Evolutionary conservation across 1,139 yeast genomes (phyloP).

Genomic region (Taphrina confusa): DNA sequence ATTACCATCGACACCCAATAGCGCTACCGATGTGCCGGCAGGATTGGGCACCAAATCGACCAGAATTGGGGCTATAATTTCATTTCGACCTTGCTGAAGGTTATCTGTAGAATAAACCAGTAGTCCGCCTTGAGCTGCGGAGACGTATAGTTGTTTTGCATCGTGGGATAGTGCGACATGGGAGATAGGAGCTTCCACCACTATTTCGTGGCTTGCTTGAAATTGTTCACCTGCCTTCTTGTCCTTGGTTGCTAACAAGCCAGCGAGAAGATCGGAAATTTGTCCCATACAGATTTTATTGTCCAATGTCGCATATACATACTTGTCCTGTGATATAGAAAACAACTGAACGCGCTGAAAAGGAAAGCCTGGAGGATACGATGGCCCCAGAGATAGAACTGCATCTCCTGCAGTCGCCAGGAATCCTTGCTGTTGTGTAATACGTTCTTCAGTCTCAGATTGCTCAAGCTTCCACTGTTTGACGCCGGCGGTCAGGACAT

Average conservation of each 20-base stretch:
- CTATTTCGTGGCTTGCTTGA: neutral
- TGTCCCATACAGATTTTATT: conserved; percentile 1
- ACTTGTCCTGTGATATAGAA: conserved; percentile 6
- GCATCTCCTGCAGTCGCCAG: conserved; percentile 9
- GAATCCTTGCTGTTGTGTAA: conserved; percentile 15
- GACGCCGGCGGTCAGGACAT: too few relatives aligned
- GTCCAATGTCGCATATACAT: conserved; percentile 8
- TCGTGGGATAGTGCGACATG: conserved; percentile 35
- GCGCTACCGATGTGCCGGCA: conserved; percentile 38
- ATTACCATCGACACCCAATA: conserved; percentile 41
- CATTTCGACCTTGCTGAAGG: neutral
- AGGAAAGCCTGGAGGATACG: conserved; percentile 7
- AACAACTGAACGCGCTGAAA: conserved; percentile 12
- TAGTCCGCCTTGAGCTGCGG: conserved; percentile 14
- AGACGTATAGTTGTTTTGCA: conserved; percentile 32
- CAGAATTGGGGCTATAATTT: conserved; percentile 12
- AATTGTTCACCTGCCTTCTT: neutral
- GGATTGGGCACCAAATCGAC: conserved; percentile 38
- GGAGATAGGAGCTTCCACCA: conserved; percentile 18
- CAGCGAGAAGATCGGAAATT: neutral
- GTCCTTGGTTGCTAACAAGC: neutral
- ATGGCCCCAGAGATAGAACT: neutral
- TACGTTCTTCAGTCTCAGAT: conserved; percentile 22
- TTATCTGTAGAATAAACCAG: conserved; percentile 6
- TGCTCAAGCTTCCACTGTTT: too few relatives aligned